Evolutionary conservation across 441 rosid species (phyloP).

Genomic region (Eutrema salsugineum): DNA sequence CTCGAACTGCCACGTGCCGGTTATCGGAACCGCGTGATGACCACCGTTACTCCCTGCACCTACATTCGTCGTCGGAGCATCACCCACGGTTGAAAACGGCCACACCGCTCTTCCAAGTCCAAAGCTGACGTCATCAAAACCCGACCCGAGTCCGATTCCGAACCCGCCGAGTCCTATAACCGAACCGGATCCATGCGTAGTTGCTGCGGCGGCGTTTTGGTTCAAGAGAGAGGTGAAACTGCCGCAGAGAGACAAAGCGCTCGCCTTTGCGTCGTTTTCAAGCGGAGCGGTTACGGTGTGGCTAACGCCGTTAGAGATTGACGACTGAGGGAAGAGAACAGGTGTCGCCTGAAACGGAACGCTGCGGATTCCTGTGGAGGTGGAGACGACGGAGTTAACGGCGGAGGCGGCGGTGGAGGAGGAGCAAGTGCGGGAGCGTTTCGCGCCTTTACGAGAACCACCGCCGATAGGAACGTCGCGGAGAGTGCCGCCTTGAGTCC

Average conservation of each 20-base stretch:
- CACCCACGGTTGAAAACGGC: slow-evolving; percentile 50
- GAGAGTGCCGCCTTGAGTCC: slow-evolving; percentile 97
- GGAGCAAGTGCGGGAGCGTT: slow-evolving; percentile 60
- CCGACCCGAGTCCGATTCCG: slow-evolving; percentile 64
- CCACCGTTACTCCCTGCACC: slow-evolving; percentile 24
- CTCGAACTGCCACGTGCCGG: slow-evolving; percentile 75
- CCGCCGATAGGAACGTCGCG: slow-evolving; percentile 91
- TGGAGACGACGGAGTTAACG: slow-evolving; percentile 4
- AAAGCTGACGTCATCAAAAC: slow-evolving; percentile 58
- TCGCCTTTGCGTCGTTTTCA: slow-evolving; percentile 37
- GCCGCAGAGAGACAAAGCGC: slow-evolving; percentile 37
- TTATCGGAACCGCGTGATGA: slow-evolving; percentile 29
- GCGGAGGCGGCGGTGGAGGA: slow-evolving; percentile 23
- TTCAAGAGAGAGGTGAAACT: slow-evolving; percentile 73
- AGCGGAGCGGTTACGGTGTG: slow-evolving; percentile 36
- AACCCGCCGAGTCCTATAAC: slow-evolving; percentile 63
- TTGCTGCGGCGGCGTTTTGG: neutral
- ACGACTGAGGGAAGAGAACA: slow-evolving; percentile 35
- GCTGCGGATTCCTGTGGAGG: slow-evolving; percentile 11
- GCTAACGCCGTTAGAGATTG: slow-evolving; percentile 37
- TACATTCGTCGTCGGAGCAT: slow-evolving; percentile 28
- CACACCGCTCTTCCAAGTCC: slow-evolving; percentile 82
- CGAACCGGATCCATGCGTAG: slow-evolving; percentile 56
- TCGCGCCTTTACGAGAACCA: slow-evolving; percentile 73
- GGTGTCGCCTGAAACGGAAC: slow-evolving; percentile 32